Evolutionary conservation across 768 basidiomycete species (phyloP), one percentile per base, ranked within the genome.

Genomic region (Stropharia rugosoannulata): DNA sequence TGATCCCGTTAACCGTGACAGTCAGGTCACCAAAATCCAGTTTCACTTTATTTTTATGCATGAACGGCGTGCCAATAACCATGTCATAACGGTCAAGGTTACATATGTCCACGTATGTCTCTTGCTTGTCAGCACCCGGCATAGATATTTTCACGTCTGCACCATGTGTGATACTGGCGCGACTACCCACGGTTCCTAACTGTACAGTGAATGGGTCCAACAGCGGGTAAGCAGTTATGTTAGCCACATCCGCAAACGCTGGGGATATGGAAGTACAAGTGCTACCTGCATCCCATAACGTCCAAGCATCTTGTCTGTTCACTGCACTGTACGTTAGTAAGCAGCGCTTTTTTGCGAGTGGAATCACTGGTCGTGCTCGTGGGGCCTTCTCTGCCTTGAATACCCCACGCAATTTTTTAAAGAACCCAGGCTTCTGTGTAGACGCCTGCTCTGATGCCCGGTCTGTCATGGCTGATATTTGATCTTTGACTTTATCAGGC

Each of bases 31-130:
- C 51, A 37, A 71, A 67, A 51, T 69, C 64, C 10, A 71, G 51
- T 4, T 49, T 10, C 0, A 66, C 64, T 15, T 55, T 54, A 49
- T 68, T 60, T 22, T 53, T 49, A 1, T 45, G 49, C 57, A 72
- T 66, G 43, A 70, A 75, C 4, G 66, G 66, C 3, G 62, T 69
- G 0, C 74, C 71, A 2, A 75, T 52, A 2, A 75, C 66, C 35
- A 62, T 49, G 44, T 73, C 68, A 55, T 73, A 75, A 5, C 50
- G 49, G 45, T 72, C 68, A n/a, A 74, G 60, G 50, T 75, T 75
- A 0, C 59, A 63, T 2, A 75, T 48, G 49, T 74, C 67, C 11
- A 73, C 55, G 29, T 72, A 71, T 29, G 18, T 11, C 1, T 45
- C 22, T 25, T n/a, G 11, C 1, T 45, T 25, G 2, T 11, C n/a